These are phyloP conservation scores for Xylaria sp. DNA, from an alignment of 2,329 filamentous ascomycete species.

Conservation along the genomic window DNA sequence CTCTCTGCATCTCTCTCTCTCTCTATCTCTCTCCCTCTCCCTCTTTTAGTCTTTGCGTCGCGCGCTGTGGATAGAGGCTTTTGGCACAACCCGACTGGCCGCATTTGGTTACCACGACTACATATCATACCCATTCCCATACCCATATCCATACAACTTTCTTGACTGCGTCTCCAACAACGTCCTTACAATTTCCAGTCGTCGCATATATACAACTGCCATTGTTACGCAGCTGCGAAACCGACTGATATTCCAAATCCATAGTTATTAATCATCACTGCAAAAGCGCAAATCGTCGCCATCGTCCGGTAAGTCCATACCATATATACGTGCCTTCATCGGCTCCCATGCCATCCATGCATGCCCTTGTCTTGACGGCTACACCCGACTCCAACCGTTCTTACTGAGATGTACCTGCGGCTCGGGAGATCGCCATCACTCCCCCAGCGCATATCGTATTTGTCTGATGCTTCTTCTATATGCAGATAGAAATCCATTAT, in stretches of 20 bases:
- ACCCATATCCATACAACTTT: no score
- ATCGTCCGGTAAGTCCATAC: slow-evolving; percentile 9
- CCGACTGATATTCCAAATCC: not conserved
- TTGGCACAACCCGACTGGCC: not conserved
- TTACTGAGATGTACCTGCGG: not conserved
- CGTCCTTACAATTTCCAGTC: not conserved
- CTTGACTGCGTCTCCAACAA: no score
- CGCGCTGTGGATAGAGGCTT: not conserved
- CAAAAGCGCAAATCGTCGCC: slow-evolving; percentile 14
- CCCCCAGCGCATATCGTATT: not conserved
- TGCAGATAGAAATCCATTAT: not conserved
- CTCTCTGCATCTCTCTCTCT: no score
- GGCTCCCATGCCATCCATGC: not conserved
- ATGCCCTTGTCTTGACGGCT: not conserved
- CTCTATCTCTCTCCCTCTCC: no score
- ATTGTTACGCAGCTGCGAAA: slow-evolving; percentile 3
- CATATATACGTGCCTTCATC: not conserved
- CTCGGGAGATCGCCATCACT: not conserved
- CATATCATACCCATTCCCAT: no score
- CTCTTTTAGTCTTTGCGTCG: not conserved
- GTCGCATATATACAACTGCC: slow-evolving; percentile 8
- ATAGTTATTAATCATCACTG: not conserved
- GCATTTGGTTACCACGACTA: slow-evolving; percentile 11
- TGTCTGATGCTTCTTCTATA: not conserved
- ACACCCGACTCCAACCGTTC: not conserved